Evolutionary conservation across 805 yeast genomes (phyloP), one percentile per base, ranked within the genome.

Genomic region (Cyberlindnera americana): DNA sequence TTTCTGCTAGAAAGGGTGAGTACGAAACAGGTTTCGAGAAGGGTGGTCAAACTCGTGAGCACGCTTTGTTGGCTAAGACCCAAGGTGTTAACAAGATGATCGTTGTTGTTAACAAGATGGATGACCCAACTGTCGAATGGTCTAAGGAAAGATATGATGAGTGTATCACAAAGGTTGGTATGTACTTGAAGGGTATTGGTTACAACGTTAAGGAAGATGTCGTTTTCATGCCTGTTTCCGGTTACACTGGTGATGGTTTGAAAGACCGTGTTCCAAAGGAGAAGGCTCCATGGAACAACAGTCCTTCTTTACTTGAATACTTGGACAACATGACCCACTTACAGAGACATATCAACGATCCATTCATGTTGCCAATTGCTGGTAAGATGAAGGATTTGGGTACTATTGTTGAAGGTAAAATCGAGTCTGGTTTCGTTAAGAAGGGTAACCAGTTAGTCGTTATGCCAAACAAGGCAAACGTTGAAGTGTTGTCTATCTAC

Each of bases 1-100:
- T 93, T 54, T 86, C 96, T 48, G 98, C 98, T 33, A 85, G 99
- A 75, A 89, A 90, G 68, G 99, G 99, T 70, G 99, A 93, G 66
- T 93, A 93, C 67, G 99, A 93, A 72, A 93, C 99, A 40, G 99
- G 99, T 47, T 91, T 91, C 60, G 99, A 91, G 72, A 87, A 89
- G 65, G 98, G 98, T 59, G 99, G 99, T 53, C 99, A 91, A 72
- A 90, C 98, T 26, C 83, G 97, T 71, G 98, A 90, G 75, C 99
- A 91, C 61, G 98, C 98, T 11, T 72, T 91, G 45, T 74, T 91
- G 62, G 99, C 99, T 47, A 93, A 91, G 74, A 93, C 97, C 37
- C 98, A 91, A 69, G 99, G 99, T 70, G 96, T 91, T 47, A 88
- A 91, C 73, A 84, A 82, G 64, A 77, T 91, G 64, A 73, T 93